These are phyloP conservation scores for Eucalyptus fibrosa DNA, from an alignment of 345 rosid species.

Conservation along the genomic window DNA sequence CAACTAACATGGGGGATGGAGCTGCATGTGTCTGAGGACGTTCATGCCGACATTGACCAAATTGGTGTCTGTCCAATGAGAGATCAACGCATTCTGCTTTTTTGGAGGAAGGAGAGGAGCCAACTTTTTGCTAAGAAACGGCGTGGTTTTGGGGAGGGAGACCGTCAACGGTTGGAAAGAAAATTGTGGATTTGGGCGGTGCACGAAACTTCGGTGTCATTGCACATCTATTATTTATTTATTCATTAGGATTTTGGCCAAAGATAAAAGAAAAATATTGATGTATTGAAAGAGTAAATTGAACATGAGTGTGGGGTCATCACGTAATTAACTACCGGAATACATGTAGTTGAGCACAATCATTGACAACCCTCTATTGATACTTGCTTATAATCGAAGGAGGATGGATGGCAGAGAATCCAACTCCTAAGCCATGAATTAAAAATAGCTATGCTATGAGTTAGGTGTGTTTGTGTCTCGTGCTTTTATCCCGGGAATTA, in stretches of 20 bases:
- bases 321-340: background rate
- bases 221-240: background rate
- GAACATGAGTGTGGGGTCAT: background rate
- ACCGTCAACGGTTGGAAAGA: background rate
- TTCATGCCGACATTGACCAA: background rate
- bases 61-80: background rate
- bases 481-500: fast-evolving
- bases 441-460: fast-evolving
- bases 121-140: background rate
- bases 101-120: background rate
- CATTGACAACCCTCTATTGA: fast-evolving
- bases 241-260: background rate
- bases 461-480: fast-evolving
- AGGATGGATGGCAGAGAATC: background rate
- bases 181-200: background rate
- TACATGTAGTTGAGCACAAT: background rate
- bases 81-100: background rate
- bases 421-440: background rate
- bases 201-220: background rate
- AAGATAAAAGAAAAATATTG: background rate
- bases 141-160: background rate
- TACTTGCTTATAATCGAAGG: background rate
- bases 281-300: background rate
- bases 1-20: background rate
- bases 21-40: background rate